Percentiles rank a stretch among this genome's conserved stretches.
Conservation (phyloP, 1,284 basidiomycete species). For the Microbotryum violaceum region DNA sequence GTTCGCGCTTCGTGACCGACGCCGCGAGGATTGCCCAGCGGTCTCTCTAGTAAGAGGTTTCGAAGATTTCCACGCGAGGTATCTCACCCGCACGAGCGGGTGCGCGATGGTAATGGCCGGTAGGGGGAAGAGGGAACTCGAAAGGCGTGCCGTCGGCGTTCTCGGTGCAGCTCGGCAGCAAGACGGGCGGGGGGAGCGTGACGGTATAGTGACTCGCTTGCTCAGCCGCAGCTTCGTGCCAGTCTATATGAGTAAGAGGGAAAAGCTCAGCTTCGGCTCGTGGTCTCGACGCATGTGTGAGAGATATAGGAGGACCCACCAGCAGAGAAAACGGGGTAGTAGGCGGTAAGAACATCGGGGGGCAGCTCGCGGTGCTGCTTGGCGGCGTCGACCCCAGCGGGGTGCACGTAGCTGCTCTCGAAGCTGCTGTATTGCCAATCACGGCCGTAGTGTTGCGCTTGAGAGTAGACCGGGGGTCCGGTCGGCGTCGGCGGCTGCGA, state of each 20-base stretch:
- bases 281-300: too few relatives aligned
- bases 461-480: constrained; percentile 1
- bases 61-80: too few relatives aligned
- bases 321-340: constrained; percentile 27
- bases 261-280: too few relatives aligned
- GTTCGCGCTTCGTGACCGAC: too few relatives aligned
- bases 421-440: background rate
- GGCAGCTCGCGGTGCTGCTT: background rate
- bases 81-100: background rate
- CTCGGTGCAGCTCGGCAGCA: constrained; percentile 18
- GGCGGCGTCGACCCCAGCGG: constrained; percentile 10
- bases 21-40: too few relatives aligned
- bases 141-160: constrained; percentile 1
- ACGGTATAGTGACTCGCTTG: constrained; percentile 18
- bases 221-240: constrained; percentile 21
- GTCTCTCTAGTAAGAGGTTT: too few relatives aligned
- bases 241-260: constrained; percentile 8
- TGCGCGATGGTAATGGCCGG: constrained; percentile 14
- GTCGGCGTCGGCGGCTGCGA: constrained; percentile 28
- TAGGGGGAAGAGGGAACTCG: constrained; percentile 13
- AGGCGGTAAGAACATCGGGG: constrained; percentile 17
- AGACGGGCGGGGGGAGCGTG: constrained; percentile 18
- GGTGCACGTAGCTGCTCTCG: constrained; percentile 12
- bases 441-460: background rate
- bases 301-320: too few relatives aligned